Evolutionary conservation across 257 asterid genomes (phyloP).

Genomic region (Orobanche coerulescens): DNA sequence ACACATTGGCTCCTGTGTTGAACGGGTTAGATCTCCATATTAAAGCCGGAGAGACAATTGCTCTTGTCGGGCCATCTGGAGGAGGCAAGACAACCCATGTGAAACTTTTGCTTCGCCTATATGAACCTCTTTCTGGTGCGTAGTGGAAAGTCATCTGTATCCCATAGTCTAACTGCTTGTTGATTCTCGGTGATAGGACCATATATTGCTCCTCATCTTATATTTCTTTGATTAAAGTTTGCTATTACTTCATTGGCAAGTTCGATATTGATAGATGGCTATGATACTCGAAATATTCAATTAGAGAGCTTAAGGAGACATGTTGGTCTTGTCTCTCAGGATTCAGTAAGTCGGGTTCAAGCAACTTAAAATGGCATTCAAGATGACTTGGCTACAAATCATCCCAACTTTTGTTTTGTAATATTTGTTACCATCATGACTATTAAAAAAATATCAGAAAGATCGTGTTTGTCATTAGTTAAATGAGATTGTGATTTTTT

Average conservation of each 20-base stretch:
- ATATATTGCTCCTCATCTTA: neutral
- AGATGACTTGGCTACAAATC: no score
- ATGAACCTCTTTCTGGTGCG: slow-evolving; percentile 72
- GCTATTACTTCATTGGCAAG: slow-evolving; percentile 35
- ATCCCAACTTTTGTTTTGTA: neutral
- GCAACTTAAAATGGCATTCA: no score
- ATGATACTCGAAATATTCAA: slow-evolving; percentile 44
- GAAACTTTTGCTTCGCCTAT: slow-evolving; percentile 93
- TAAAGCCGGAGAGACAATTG: slow-evolving; percentile 81
- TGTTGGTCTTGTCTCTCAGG: slow-evolving; percentile 85
- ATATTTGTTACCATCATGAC: neutral
- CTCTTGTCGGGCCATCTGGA: slow-evolving; percentile 95
- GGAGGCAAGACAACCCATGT: slow-evolving; percentile 91
- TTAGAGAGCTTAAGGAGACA: slow-evolving; percentile 72
- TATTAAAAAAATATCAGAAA: no score
- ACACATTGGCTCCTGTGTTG: slow-evolving; percentile 41
- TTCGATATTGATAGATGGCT: slow-evolving; percentile 58
- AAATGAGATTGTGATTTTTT: slow-evolving; percentile 4
- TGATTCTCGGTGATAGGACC: neutral
- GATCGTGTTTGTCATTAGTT: no score
- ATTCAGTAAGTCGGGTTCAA: slow-evolving; percentile 53
- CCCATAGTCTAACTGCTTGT: neutral
- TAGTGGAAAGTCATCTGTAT: neutral
- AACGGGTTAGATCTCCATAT: slow-evolving; percentile 53
- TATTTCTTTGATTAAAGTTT: slow-evolving; percentile 12